Evolutionary conservation across 345 rosid genomes (phyloP).

Genomic region (Fremontodendron californicum): DNA sequence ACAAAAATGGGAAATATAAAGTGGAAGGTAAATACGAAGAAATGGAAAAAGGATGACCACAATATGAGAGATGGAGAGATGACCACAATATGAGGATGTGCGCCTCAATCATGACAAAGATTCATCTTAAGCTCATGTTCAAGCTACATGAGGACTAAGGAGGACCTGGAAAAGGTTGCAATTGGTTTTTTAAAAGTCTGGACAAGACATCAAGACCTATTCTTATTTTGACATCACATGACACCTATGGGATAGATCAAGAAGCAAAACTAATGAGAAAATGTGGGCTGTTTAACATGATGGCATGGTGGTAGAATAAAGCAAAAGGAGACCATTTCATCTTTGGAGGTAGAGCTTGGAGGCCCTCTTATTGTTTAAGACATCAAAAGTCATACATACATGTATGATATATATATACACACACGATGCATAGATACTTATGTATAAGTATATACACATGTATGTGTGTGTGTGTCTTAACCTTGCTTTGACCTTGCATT

Average conservation of each 20-base stretch:
- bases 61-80: neutral
- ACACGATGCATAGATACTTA: neutral
- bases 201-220: neutral
- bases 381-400: neutral
- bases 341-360: neutral
- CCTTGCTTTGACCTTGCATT: neutral
- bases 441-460: no score
- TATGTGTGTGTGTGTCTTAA: neutral
- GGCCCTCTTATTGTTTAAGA: neutral
- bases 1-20: slow-evolving; percentile 2
- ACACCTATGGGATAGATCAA: neutral
- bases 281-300: neutral
- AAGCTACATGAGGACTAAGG: neutral
- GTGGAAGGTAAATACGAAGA: neutral
- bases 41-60: neutral
- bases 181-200: neutral
- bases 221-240: neutral
- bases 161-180: neutral
- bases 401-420: neutral
- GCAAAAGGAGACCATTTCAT: neutral
- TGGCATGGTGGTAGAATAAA: neutral
- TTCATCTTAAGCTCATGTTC: neutral
- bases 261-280: neutral
- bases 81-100: no score
- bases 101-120: neutral